Evolutionary conservation across 2,329 filamentous ascomycete species (phyloP).

Genomic region (Apiospora sp.): DNA sequence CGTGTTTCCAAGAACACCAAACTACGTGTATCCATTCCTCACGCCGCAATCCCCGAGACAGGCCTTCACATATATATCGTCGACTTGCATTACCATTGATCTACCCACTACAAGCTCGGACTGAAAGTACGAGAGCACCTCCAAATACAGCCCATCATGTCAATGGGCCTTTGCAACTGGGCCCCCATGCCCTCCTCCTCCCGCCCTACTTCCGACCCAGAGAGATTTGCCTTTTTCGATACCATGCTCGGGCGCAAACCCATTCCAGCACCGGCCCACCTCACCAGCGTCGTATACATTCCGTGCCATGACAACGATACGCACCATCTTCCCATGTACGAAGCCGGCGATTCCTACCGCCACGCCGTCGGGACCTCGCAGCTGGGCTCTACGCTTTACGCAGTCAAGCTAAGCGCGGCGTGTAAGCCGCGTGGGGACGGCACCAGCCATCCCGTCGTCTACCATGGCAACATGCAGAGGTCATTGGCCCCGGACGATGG

Average conservation of each 20-base stretch:
- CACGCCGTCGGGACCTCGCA: neutral
- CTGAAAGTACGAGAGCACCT: neutral
- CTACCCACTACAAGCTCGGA: too few species aligned
- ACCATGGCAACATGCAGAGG: neutral
- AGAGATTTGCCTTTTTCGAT: neutral
- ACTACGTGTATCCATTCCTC: neutral
- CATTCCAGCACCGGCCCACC: neutral
- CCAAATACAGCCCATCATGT: neutral
- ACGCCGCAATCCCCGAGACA: neutral
- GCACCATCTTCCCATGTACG: neutral
- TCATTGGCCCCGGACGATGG: neutral
- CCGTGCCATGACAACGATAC: neutral
- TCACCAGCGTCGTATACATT: neutral
- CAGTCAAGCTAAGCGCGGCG: neutral
- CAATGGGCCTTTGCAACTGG: neutral
- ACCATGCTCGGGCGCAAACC: neutral
- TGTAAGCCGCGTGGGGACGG: neutral
- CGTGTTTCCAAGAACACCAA: neutral
- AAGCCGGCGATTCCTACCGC: neutral
- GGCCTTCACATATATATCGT: too few species aligned
- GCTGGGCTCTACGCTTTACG: neutral
- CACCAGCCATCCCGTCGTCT: neutral
- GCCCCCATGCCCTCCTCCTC: neutral
- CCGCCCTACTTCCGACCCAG: neutral
- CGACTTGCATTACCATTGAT: too few species aligned